phyloP scores from a whole-genome alignment of 2,329 filamentous ascomycete species.

The Xylaria sp. region DNA sequence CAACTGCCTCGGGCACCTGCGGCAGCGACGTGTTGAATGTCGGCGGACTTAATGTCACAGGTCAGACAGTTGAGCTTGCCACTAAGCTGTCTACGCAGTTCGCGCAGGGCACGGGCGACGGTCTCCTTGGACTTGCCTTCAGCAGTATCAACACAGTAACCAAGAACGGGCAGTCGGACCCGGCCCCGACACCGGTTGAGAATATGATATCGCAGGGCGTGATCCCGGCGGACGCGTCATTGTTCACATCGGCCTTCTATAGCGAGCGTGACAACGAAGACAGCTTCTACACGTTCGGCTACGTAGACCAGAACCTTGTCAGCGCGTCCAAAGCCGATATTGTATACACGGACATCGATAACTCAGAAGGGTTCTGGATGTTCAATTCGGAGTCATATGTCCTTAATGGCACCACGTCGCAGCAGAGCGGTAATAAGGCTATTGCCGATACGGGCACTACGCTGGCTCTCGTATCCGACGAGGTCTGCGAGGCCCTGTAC shows the following conservation, averaged over 20 bases:
- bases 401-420: constrained; percentile 61
- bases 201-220: constrained; percentile 69
- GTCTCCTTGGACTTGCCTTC: constrained; percentile 73
- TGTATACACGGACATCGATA: constrained; percentile 70
- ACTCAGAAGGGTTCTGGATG: constrained; percentile 74
- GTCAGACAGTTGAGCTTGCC: constrained; percentile 73
- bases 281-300: constrained; percentile 77
- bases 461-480: constrained; percentile 71
- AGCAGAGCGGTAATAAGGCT: constrained; percentile 66
- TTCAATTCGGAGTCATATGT: constrained; percentile 66
- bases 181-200: constrained; percentile 70
- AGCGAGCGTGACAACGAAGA: constrained; percentile 60
- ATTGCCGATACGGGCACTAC: constrained; percentile 79
- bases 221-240: constrained; percentile 60
- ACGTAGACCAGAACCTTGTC: constrained; percentile 70
- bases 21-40: constrained; percentile 72
- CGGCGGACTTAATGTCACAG: constrained; percentile 68
- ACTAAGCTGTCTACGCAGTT: constrained; percentile 68
- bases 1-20: constrained; percentile 70
- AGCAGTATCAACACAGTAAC: constrained; percentile 70
- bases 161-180: constrained; percentile 53
- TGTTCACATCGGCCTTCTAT: constrained; percentile 73
- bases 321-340: constrained; percentile 63
- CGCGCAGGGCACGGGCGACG: constrained; percentile 65
- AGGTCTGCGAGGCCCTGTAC: constrained; percentile 70